Percentiles rank a stretch among this genome's conserved stretches.
These are phyloP conservation scores for Babesia divergens DNA, from an alignment of 169 alveolate genomes.

Conservation along the genomic window DNA sequence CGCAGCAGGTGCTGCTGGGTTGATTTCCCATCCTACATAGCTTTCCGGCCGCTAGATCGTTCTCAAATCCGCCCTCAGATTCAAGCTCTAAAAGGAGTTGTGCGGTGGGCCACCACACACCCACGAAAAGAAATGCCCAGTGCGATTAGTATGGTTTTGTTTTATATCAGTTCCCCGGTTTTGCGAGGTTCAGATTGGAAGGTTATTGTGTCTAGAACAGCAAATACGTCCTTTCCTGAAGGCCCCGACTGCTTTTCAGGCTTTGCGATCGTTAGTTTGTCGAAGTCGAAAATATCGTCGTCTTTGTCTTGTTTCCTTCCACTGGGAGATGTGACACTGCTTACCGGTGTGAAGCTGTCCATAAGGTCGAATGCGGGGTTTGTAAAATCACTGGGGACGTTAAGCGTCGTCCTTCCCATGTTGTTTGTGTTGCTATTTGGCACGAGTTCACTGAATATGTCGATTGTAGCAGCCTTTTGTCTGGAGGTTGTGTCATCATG, in stretches of 20 bases:
- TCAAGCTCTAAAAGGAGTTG: neutral
- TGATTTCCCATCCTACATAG: slow-evolving; percentile 23
- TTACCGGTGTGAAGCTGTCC: slow-evolving; percentile 45
- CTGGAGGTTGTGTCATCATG: neutral
- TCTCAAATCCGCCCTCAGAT: neutral
- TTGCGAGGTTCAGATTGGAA: slow-evolving; percentile 28
- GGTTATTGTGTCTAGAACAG: slow-evolving; percentile 14
- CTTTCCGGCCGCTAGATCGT: neutral
- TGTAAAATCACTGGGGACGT: slow-evolving; percentile 21
- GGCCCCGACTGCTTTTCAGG: neutral
- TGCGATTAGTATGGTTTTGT: neutral
- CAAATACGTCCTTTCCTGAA: slow-evolving; percentile 15
- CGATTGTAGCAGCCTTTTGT: neutral
- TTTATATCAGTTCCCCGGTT: neutral
- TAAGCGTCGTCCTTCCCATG: neutral
- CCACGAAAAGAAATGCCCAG: neutral
- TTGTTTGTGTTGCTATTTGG: neutral
- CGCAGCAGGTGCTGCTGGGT: slow-evolving; percentile 18
- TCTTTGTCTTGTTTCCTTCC: neutral
- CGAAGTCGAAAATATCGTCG: slow-evolving; percentile 27
- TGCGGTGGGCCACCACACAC: slow-evolving; percentile 5
- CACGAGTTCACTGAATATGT: neutral
- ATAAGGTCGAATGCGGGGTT: slow-evolving; percentile 28
- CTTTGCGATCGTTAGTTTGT: neutral
- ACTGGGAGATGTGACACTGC: slow-evolving; percentile 11